A percentile compares a stretch with the other conserved stretches of the same genome.
These are phyloP conservation scores for Kodamaea leandrae DNA, from an alignment of 805 yeast species.

Conservation along the genomic window DNA sequence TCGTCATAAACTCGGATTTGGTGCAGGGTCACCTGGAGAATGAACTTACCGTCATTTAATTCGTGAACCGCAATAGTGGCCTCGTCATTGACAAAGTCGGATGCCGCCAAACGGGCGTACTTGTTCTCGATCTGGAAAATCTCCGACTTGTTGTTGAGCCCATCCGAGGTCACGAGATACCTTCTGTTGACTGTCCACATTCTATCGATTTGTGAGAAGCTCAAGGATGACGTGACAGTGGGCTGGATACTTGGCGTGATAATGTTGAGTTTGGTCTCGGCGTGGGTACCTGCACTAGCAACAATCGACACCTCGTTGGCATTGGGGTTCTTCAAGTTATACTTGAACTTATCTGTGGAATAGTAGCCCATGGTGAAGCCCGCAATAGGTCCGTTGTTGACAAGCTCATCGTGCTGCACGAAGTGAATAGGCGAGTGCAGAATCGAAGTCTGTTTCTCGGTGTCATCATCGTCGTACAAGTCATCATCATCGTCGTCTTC, in stretches of 20 bases:
- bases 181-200: conserved; percentile 70
- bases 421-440: conserved; percentile 30
- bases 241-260: conserved; percentile 72
- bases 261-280: conserved; percentile 54
- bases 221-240: conserved; percentile 59
- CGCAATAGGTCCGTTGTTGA: conserved; percentile 72
- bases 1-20: conserved; percentile 60
- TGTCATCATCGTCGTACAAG: conserved; percentile 13
- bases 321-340: conserved; percentile 70
- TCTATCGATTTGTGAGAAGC: conserved; percentile 67
- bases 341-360: conserved; percentile 50
- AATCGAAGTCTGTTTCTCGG: conserved; percentile 5
- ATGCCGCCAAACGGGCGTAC: conserved; percentile 58
- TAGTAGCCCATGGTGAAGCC: conserved; percentile 64
- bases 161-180: conserved; percentile 71
- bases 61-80: conserved; percentile 68
- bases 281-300: conserved; percentile 64
- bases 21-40: conserved; percentile 72
- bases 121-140: conserved; percentile 61
- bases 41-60: conserved; percentile 51
- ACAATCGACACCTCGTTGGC: conserved; percentile 63
- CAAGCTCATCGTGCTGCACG: conserved; percentile 49
- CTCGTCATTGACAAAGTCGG: conserved; percentile 61
- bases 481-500: conserved; percentile 38
- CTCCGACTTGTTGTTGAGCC: conserved; percentile 60